Evolutionary conservation across 1,284 basidiomycete species (phyloP).

Genomic region (Lentinus polychrous): DNA sequence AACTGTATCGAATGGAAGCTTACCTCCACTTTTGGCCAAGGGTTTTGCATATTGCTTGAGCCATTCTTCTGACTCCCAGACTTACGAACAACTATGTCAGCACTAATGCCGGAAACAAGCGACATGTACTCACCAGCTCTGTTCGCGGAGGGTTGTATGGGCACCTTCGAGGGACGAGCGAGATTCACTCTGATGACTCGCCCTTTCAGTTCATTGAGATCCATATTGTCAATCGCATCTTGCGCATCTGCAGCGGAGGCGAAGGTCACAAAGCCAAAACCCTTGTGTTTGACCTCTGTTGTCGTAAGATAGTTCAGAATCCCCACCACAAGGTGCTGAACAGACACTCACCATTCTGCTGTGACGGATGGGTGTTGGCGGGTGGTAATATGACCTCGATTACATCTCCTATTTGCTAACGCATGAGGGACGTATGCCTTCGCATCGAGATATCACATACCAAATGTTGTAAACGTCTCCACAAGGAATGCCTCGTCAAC

Average conservation of each 20-base stretch:
- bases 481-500: slow-evolving; percentile 63
- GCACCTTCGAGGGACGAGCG: slow-evolving; percentile 65
- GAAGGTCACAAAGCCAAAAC: slow-evolving; percentile 78
- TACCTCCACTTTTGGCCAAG: slow-evolving; percentile 63
- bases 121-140: slow-evolving; percentile 53
- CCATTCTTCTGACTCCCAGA: slow-evolving; percentile 87
- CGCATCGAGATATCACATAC: slow-evolving; percentile 32
- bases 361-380: slow-evolving; percentile 52
- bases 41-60: slow-evolving; percentile 67
- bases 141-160: slow-evolving; percentile 58
- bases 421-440: not conserved
- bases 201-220: slow-evolving; percentile 71
- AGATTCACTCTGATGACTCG: slow-evolving; percentile 73
- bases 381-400: slow-evolving; percentile 76
- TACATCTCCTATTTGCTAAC: slow-evolving; percentile 53
- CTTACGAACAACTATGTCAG: slow-evolving; percentile 29
- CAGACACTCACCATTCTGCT: slow-evolving; percentile 37
- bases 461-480: slow-evolving; percentile 72
- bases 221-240: slow-evolving; percentile 87
- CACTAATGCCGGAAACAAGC: slow-evolving; percentile 9
- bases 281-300: slow-evolving; percentile 69
- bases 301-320: slow-evolving; percentile 11
- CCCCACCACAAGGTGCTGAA: slow-evolving; percentile 1
- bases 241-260: slow-evolving; percentile 71
- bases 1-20: slow-evolving; percentile 13